These are phyloP conservation scores for Oryza punctata DNA, from an alignment of 176 grass and related monocot species.

Conservation along the genomic window DNA sequence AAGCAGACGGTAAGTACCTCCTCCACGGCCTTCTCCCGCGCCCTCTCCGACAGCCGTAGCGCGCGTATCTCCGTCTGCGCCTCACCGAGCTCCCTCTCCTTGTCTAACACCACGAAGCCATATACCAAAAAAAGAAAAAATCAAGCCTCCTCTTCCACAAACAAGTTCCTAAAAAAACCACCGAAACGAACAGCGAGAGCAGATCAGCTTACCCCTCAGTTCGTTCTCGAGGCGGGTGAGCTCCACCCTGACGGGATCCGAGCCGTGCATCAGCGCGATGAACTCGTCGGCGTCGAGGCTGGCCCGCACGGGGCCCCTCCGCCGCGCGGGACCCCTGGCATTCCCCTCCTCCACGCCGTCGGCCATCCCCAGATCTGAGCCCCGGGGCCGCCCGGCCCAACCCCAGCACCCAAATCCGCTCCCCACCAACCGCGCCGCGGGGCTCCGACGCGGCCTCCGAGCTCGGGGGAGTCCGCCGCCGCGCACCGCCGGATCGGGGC, in stretches of 20 bases:
- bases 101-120: constrained; percentile 51
- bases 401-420: constrained; percentile 19
- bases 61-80: constrained; percentile 92
- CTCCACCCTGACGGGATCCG: constrained; percentile 97
- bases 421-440: background rate
- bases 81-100: constrained; percentile 90
- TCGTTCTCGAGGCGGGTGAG: constrained; percentile 97
- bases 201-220: constrained; percentile 69
- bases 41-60: constrained; percentile 87
- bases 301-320: constrained; percentile 62
- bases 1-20: constrained; percentile 53
- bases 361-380: constrained; percentile 72
- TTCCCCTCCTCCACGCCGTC: constrained; percentile 63
- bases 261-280: constrained; percentile 93
- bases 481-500: constrained; percentile 40
- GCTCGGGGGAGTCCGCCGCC: background rate
- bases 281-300: constrained; percentile 97
- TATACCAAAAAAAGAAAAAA: background rate
- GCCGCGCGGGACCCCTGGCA: constrained; percentile 52
- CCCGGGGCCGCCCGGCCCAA: constrained; percentile 1
- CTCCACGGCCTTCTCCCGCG: constrained; percentile 98
- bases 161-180: background rate
- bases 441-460: background rate
- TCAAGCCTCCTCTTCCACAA: background rate
- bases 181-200: background rate